Conservation (phyloP, 164 flowering plant species). For the Vitis amurensis region DNA sequence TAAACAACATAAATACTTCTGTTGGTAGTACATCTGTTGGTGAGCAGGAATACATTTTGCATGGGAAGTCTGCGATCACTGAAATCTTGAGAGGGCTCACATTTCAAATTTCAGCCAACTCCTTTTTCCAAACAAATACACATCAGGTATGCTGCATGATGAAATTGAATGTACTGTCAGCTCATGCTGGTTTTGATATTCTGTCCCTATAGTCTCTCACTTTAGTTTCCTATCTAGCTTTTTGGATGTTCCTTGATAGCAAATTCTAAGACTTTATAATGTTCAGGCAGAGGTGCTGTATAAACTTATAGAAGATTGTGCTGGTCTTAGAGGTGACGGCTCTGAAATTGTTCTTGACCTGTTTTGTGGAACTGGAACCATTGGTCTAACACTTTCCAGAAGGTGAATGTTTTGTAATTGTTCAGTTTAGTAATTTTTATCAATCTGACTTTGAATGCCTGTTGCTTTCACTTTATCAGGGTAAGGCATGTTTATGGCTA, state of each 20-base stretch:
- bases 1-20: constrained; percentile 91
- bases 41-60: constrained; percentile 73
- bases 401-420: constrained; percentile 38
- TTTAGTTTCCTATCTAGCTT: constrained; percentile 3
- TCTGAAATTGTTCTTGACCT: constrained; percentile 92
- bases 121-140: constrained; percentile 98
- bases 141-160: constrained; percentile 57
- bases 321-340: constrained; percentile 87
- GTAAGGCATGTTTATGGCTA: constrained; percentile 88
- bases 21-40: constrained; percentile 93
- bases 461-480: constrained; percentile 40
- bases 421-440: neutral
- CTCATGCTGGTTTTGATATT: constrained; percentile 1
- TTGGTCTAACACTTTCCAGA: constrained; percentile 91
- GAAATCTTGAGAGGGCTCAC: constrained; percentile 81
- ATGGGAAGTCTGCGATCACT: constrained; percentile 80
- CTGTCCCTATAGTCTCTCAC: constrained; percentile 3
- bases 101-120: constrained; percentile 95
- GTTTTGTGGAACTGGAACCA: constrained; percentile 98
- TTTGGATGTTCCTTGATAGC: neutral
- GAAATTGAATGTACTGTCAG: neutral
- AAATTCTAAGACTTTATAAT: constrained; percentile 14
- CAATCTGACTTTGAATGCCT: neutral
- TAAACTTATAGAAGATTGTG: constrained; percentile 82
- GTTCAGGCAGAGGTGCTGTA: constrained; percentile 92